Evolutionary conservation across 225 moss, liverwort and hornwort species (phyloP), one percentile per base, ranked within the genome.

Genomic region (Polytrichum formosum): DNA sequence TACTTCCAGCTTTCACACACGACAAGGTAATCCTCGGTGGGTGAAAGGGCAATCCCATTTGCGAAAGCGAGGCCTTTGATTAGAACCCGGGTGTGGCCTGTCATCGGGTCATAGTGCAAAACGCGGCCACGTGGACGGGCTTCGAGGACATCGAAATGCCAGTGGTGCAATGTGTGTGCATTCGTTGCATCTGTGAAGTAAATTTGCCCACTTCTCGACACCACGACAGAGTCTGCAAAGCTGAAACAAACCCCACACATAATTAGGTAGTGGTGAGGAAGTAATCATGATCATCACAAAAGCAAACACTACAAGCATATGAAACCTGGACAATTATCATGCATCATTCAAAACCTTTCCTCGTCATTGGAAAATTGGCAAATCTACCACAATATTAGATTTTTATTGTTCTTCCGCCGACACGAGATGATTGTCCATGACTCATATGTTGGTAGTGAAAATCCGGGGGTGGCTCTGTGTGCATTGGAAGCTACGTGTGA

Each of bases 1-100:
- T 55, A 80, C 75, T 75, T 80, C 82, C 83, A 83, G 70, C 75
- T 86, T 67, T 80, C 80, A 58, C 80, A 79, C 46, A 80, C 67
- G 26, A 83, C 75, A 17, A 80, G 75, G 55, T 75, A 86, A 54
- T 86, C 80, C 63, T 86, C 73, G 0, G 25, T 5, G 0, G 77
- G 56, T 55, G 80, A 83, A 22, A 83, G 83, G 18, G 80, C 78
- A 56, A 86, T 53, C 26, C 80, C 83, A 70, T 83, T 83, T 2
- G 83, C 79, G 25, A 80, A 80, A 13, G 65, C 80, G 20, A 86
- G 71, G 26, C 27, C 70, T 28, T 58, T 53, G 72, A 86, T 73
- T 70, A 83, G 4, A 30, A 83, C 83, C 23, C 35, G 70, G 5
- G 83, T 83, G 19, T 20, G 69, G 16, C 64, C 61, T n/a, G 67